Conservation (phyloP, 1,284 basidiomycete species). For the Moesziomyces globuligerus region DNA sequence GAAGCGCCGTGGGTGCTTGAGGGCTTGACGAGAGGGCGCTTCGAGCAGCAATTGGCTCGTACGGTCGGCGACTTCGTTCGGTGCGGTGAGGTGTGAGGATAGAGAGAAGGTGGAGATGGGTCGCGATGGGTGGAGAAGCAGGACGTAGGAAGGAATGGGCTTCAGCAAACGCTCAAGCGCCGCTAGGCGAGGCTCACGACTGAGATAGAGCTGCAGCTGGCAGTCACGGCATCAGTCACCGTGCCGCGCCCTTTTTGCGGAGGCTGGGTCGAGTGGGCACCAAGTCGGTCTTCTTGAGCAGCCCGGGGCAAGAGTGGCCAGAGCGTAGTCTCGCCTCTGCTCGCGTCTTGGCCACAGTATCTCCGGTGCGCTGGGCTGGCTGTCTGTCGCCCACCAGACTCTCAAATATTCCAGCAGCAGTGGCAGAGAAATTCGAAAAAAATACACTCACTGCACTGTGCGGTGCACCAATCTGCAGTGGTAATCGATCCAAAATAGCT, state of each 20-base stretch:
- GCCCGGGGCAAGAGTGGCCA: not conserved
- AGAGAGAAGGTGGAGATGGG: too few relatives aligned
- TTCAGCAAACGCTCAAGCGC: not conserved
- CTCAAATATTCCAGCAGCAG: not conserved
- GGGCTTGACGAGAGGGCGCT: too few relatives aligned
- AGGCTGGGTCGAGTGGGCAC: not conserved
- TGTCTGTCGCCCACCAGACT: not conserved
- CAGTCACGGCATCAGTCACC: not conserved
- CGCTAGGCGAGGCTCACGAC: not conserved
- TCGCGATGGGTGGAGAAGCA: too few relatives aligned
- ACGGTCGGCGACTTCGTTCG: too few relatives aligned
- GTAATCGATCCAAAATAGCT: not conserved
- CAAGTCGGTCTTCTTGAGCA: not conserved
- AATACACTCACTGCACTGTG: too few relatives aligned
- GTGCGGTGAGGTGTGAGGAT: too few relatives aligned
- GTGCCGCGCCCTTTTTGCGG: not conserved
- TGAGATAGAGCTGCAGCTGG: not conserved
- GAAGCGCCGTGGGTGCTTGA: too few relatives aligned
- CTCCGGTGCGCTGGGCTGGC: too few relatives aligned
- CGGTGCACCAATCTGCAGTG: too few relatives aligned
- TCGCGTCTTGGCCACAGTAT: not conserved
- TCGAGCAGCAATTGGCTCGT: too few relatives aligned
- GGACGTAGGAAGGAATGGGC: not conserved
- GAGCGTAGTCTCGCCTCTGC: too few relatives aligned
- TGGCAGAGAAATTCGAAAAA: not conserved